Evolutionary conservation across 139 green algal genomes (phyloP), one percentile per base, ranked within the genome.

Genomic region (Haematococcus lacustris): DNA sequence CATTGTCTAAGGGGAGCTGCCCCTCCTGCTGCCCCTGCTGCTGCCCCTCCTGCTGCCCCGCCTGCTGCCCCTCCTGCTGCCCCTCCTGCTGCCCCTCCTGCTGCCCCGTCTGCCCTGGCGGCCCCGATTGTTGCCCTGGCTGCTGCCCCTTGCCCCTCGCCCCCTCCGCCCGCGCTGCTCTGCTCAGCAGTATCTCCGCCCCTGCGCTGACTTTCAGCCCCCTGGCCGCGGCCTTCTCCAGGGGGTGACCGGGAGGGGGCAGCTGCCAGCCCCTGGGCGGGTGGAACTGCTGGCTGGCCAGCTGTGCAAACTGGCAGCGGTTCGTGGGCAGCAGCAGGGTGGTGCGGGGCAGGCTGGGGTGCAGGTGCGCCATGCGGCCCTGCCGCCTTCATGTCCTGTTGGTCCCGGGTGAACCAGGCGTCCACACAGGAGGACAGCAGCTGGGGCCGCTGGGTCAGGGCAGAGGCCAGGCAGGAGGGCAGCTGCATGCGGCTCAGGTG

Each of bases 201-300:
- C 87, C 90, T 23, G 79, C 77, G 0, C 79, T 79, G 3, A 96
- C 69, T 74, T 94, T 95, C 7, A 91, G 78, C 0, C 90, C 90
- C 61, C 89, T 72, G 37, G 85, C 72, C 0, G 78, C 78, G 0
- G 87, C 79, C 51, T 73, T 76, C 1, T 32, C 60, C 40, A 79
- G 33, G 6, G 75, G 62, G 62, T 75, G 51, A 9, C 61, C 65
- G 1, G 78, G 60, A 26, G 79, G 77, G 28, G 84, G 82, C 73
- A 88, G 53, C 43, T 74, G 60, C 57, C 70, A 83, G 7, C 75
- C 68, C 0, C 72, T 59, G 0, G 88, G 86, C 3, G 86, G 64
- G 1, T 70, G 71, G 67, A 86, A 93, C 32, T 79, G 78, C 73
- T 90, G 85, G 74, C 87, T 75, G 61, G 70, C 73, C 71, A 95